Base-by-base conservation (phyloP, 139 green algal genomes). In the Ettlia oleoabundans region DNA sequence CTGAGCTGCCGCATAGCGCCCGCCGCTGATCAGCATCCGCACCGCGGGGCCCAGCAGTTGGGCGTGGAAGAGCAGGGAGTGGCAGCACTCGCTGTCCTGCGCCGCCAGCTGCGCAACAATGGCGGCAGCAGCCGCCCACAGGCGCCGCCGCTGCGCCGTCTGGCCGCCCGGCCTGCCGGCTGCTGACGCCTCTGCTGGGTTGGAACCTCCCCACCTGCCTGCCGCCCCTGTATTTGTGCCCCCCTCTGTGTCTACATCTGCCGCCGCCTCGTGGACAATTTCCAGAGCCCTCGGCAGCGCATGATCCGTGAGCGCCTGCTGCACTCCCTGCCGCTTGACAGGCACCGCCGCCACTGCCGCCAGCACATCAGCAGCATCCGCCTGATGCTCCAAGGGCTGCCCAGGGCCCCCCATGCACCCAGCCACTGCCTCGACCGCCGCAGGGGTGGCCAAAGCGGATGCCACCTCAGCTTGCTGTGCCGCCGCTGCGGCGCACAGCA, bases 61-160 rank as follows among this genome's bases (percentile, higher is more conserved):
- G 2, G 75, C 58, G 7, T 81, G 75, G 58, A 81, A 71, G 8
- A 81, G 75, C 9, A 81, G 63, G 4, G 75, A 58, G 75, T 81
- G 75, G 75, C 75, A 81, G 75, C 75, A 81, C 58, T 71, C 75
- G 10, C 18, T 10, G 30, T 70, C 58, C 58, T 61, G 75, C 58
- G 40, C 47, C 38, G 40, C 75, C 15, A 81, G 75, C 38, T 71
- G 75, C 58, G 58, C 75, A 26, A 81, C 75, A 10, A 81, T 41
- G 40, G 55, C 58, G 3, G 75, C 75, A 0, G 55, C 58, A 5
- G 58, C 40, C 2, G 58, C 58, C 38, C 42, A 58, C 75, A 81
- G 75, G 5, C 75, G 75, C 38, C 40, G 55, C 38, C 58, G 75
- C 13, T 30, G 37, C 37, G 37, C 53, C 7, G 55, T 37, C 37